Evolutionary conservation across 257 asterid genomes (phyloP).

Genomic region (Scutellaria barbata): DNA sequence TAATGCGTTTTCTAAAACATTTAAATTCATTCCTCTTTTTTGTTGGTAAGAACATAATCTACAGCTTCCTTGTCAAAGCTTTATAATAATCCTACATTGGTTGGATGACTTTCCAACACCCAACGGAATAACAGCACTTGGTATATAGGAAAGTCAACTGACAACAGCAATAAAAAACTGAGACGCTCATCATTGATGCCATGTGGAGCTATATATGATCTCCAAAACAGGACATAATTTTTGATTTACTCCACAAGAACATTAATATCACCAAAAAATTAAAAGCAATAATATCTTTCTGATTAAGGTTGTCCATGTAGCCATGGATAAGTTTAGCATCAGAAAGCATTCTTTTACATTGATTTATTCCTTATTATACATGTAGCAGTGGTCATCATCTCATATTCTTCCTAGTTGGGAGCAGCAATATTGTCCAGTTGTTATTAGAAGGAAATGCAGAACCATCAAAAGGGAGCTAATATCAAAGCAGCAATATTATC

Average conservation of each 20-base stretch:
- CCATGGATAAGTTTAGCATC: conserved; percentile 17
- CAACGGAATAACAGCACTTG: neutral
- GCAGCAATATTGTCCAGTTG: conserved; percentile 5
- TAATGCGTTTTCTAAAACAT: too few relatives aligned
- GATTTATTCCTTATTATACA: neutral
- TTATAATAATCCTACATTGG: too few relatives aligned
- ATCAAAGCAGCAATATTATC: conserved; percentile 25
- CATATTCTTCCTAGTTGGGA: neutral
- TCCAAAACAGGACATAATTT: conserved; percentile 1
- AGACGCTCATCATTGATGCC: conserved; percentile 2
- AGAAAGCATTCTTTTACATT: conserved; percentile 1
- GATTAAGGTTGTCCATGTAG: conserved; percentile 10
- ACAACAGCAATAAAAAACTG: neutral
- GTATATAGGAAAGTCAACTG: neutral
- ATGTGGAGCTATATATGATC: neutral
- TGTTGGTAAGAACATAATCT: too few relatives aligned
- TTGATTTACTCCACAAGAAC: conserved; percentile 6
- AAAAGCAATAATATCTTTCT: conserved; percentile 8
- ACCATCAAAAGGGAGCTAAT: conserved; percentile 15
- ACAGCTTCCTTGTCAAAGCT: too few relatives aligned
- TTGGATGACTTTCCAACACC: too few relatives aligned
- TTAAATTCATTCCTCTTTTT: too few relatives aligned
- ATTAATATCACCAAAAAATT: neutral
- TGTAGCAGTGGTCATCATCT: neutral
- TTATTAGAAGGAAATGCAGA: conserved; percentile 11